These are phyloP conservation scores for Talaromyces wortmannii DNA, from an alignment of 495 filamentous ascomycete species.

Conservation along the genomic window DNA sequence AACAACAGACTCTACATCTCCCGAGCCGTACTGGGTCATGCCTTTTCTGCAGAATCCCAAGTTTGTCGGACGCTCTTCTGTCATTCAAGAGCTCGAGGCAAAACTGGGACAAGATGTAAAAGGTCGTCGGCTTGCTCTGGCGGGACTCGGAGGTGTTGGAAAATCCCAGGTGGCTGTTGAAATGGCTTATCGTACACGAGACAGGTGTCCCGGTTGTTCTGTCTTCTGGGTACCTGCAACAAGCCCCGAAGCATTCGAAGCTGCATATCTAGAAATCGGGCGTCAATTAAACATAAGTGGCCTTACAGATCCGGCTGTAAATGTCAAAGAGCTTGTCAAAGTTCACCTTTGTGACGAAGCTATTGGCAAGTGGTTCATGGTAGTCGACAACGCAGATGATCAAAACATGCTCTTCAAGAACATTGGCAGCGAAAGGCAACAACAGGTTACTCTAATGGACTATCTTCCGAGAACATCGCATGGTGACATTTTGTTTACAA, in stretches of 20 bases:
- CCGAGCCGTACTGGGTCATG: constrained; percentile 7
- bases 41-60: constrained; percentile 12
- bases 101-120: constrained; percentile 7
- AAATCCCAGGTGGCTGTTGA: constrained; percentile 47
- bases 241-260: constrained; percentile 30
- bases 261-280: constrained; percentile 37
- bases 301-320: constrained; percentile 15
- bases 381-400: constrained; percentile 18
- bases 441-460: constrained; percentile 2
- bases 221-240: constrained; percentile 43
- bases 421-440: background rate
- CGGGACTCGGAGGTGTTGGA: constrained; percentile 41
- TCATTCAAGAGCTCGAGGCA: constrained; percentile 12
- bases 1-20: constrained; percentile 4
- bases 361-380: constrained; percentile 11
- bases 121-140: constrained; percentile 19
- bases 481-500: constrained; percentile 15
- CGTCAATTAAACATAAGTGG: constrained; percentile 27
- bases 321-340: constrained; percentile 16
- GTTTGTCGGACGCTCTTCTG: constrained; percentile 12
- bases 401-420: constrained; percentile 1
- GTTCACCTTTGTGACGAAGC: constrained; percentile 11
- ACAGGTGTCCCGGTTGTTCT: constrained; percentile 27
- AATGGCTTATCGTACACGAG: constrained; percentile 30
- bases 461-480: constrained; percentile 3